Evolutionary conservation across 2,329 filamentous ascomycete species (phyloP), one percentile per base, ranked within the genome.

Genomic region (Gliomastix tumulicola): DNA sequence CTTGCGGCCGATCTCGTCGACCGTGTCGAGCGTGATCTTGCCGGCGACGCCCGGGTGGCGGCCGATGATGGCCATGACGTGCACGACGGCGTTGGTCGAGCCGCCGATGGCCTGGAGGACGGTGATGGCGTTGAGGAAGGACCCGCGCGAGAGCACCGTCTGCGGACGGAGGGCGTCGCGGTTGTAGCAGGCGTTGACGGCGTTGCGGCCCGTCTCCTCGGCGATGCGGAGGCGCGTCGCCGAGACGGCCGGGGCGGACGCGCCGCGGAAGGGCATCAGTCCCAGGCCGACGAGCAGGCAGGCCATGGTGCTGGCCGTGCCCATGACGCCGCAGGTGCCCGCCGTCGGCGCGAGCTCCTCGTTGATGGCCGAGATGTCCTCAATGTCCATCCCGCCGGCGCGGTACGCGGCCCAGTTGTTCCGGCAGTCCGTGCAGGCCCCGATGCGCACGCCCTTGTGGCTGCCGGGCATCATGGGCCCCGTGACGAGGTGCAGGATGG

Each of bases 281-380:
- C 88, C 88, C 48, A 94, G 79, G 1, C 79, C 86, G 42, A 88
- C 86, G 17, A 89, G 83, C 13, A 87, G 76, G 6, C 84, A 89
- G 2, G 86, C 84, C 85, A 94, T 90, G 3, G 87, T 94, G 51
- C 88, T 90, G 7, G 88, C 88, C 0, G 88, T 94, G 44, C 87
- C 92, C 88, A 94, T 94, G 15, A 89, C 88, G 32, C 87, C 87
- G 45, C 88, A 94, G 2, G 86, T 88, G 21, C 88, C 88, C 3
- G 79, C 76, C 1, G 82, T 86, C 0, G 83, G 82, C 1, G 82
- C 82, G 7, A 88, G 63, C 47, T 87, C 82, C 32, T 85, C 80
- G 42, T 86, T 88, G 20, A 88, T 69, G 3, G 67, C 74, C 2
- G 72, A 66, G 18, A 87, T 85, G 40, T 86, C 82, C 50, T 87